These are phyloP conservation scores for Trichoderma simmonsii DNA, from an alignment of 2,329 filamentous ascomycete genomes.

Conservation along the genomic window DNA sequence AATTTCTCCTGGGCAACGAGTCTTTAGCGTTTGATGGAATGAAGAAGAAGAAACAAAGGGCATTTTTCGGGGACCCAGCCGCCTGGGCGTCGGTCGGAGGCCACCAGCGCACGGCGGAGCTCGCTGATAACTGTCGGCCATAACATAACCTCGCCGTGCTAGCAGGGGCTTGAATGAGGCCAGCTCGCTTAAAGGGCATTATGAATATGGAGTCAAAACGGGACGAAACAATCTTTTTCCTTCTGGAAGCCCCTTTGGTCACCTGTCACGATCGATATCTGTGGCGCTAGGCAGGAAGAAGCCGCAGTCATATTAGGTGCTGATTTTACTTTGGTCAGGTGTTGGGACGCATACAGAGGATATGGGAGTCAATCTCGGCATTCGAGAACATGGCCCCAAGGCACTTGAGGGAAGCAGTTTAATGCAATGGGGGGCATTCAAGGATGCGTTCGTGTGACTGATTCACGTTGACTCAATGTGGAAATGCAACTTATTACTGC, in stretches of 20 bases:
- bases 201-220: neutral
- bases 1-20: slow-evolving; percentile 1
- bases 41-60: neutral
- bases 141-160: neutral
- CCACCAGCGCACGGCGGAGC: slow-evolving; percentile 14
- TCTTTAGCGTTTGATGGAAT: neutral
- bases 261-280: slow-evolving; percentile 12
- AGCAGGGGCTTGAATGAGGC: slow-evolving; percentile 2
- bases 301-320: neutral
- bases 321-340: neutral
- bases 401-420: neutral
- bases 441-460: neutral
- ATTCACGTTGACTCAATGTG: neutral
- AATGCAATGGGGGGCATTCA: neutral
- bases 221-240: neutral
- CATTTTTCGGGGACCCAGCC: neutral
- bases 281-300: neutral
- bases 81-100: neutral
- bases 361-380: slow-evolving; percentile 3
- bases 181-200: neutral
- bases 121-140: slow-evolving; percentile 14
- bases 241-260: slow-evolving; percentile 16
- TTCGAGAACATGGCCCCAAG: neutral
- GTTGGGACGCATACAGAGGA: neutral
- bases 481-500: neutral